Evolutionary conservation across 495 filamentous ascomycete species (phyloP), one percentile per base, ranked within the genome.

Genomic region (Jackrogersella minutella): DNA sequence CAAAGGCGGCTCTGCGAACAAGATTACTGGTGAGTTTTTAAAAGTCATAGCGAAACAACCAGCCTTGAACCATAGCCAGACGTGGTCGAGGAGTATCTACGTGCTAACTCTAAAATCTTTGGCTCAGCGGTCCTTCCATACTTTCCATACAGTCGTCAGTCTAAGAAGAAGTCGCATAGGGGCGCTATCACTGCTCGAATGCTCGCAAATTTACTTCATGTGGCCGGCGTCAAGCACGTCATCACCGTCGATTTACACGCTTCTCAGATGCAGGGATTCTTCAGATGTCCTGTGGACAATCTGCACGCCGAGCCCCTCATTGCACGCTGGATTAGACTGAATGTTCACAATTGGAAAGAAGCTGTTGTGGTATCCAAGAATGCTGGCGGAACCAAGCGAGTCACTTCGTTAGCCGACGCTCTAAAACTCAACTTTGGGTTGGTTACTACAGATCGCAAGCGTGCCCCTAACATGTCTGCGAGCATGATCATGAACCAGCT

Each of bases 231-330:
- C 64, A 90, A 97, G 80, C 95, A 99, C 83, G 92, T 98, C 75
- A 90, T 98, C 73, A 99, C 95, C 13, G 91, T 99, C 74, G 95
- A 99, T 74, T 83, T 99, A 8, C 95, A 99, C 80, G 92, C 92
- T 59, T 93, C 92, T 8, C 95, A 98, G 79, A 97, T 97, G 90
- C 96, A 98, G 80, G 95, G 95, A 31, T 99, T 99, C 83, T 99
- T 99, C 84, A 91, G 90, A 66, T 96, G 95, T 71, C 96, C 95
- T 8, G 95, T 99, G 49, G 95, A 99, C 78, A 97, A 99, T 75
- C 88, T 99, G 31, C 91, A 97, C 70, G 95, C 96, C 16, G 95
- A 99, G 77, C 95, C 95, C 3, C 84, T 97, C 68, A 93, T 99
- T 74, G 95, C 96, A 37, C 89, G 93, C 58, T 98, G 95, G 96